These are phyloP conservation scores for Chlorella variabilis DNA, from an alignment of 163 green algal genomes.

Conservation along the genomic window DNA sequence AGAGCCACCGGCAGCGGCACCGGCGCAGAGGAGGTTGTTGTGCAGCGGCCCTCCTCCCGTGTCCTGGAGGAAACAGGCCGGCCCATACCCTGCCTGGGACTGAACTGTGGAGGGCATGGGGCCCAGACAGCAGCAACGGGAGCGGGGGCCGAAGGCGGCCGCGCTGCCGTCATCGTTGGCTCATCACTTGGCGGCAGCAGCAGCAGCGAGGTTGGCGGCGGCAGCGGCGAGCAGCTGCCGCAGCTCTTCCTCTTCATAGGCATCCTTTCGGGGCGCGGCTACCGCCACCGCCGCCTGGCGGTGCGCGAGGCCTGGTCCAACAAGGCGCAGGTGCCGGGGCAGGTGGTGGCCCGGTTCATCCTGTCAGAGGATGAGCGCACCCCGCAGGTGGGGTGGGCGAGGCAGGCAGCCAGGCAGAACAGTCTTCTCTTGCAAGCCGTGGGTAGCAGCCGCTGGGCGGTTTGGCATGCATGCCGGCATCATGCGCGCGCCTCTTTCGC, in stretches of 20 bases:
- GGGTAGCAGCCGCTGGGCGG: too few relatives aligned
- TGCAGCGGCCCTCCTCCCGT: neutral
- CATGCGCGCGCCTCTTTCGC: too few relatives aligned
- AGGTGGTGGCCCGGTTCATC: constrained; percentile 53
- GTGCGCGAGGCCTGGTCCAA: constrained; percentile 63
- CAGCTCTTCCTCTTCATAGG: constrained; percentile 65
- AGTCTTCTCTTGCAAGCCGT: neutral
- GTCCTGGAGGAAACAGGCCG: neutral
- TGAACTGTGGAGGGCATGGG: neutral
- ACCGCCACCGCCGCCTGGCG: constrained; percentile 46
- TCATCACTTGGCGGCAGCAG: neutral
- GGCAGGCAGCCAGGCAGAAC: neutral
- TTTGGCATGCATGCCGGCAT: too few relatives aligned
- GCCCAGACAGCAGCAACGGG: neutral
- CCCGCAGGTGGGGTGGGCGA: constrained; percentile 40
- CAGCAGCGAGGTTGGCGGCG: neutral
- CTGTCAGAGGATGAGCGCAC: constrained; percentile 63
- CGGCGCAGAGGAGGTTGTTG: neutral
- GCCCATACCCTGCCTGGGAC: neutral
- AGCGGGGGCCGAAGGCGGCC: neutral
- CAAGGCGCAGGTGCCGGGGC: constrained; percentile 34
- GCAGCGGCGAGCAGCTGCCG: constrained; percentile 1
- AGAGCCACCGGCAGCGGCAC: neutral
- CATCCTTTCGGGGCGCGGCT: constrained; percentile 61
- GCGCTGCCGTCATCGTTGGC: neutral